Evolutionary conservation across 768 basidiomycete genomes (phyloP), one percentile per base, ranked within the genome.

Genomic region (Collybiopsis confluens): DNA sequence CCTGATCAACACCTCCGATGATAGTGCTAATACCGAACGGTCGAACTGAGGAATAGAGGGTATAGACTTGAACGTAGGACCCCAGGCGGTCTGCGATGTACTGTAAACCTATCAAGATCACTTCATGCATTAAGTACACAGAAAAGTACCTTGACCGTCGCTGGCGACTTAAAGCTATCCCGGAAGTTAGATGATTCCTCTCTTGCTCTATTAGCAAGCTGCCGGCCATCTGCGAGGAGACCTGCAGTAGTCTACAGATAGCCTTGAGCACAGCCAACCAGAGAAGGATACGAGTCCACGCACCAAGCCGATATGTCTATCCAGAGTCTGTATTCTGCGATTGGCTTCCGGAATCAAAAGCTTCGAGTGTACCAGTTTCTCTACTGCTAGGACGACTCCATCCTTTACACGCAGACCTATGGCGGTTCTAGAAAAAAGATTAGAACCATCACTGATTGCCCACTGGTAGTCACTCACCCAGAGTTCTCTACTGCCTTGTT

Each of bases 401-500:
- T 96, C 93, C 71, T 92, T 95, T 62, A 92, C 90, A 67, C 91
- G 84, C 41, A 99, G 76, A 30, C 95, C 97, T 61, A 99, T 95
- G n/a, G 88, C 93, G 54, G 97, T 98, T 42, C 95, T 98, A 60
- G 37, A 37, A 36, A 20, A 45, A 24, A 49, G 40, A 28, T 44
- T 35, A 38, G 51, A 23, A 13, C 2, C 4, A 35, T 44, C 23
- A 20, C 15, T 50, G 50, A 21, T 26, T 37, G 35, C 26, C 1
- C 15, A 53, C 7, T 18, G 35, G 28, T 5, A 23, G 30, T 33
- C 23, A 46, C 80, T 57, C 68, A 94, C 90, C 97, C 97, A 37
- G 96, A 92, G 73, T 97, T 96, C 74, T 99, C 97, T 57, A 98
- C 97, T 11, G 97, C 96, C 72, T 99, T 98, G 74, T 86, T 88